These are phyloP conservation scores for Crucihimalaya himalaica DNA, from an alignment of 345 rosid genomes.

Conservation along the genomic window DNA sequence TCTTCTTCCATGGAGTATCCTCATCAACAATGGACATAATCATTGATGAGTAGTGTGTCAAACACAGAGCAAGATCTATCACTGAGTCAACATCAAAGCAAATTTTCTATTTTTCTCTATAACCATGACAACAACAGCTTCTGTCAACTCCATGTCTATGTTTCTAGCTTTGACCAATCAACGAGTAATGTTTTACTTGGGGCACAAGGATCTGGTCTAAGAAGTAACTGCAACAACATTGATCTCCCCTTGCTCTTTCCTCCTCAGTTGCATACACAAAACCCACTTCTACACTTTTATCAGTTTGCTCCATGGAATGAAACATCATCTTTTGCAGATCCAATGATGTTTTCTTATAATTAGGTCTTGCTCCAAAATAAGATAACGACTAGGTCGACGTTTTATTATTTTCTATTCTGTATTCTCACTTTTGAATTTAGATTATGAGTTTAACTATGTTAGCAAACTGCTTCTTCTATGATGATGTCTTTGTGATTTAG, in stretches of 20 bases:
- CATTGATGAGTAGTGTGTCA: neutral
- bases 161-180: neutral
- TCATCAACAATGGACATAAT: neutral
- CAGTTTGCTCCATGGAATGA: neutral
- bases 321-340: neutral
- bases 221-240: neutral
- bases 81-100: neutral
- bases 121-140: neutral
- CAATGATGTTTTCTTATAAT: neutral
- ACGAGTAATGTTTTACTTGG: neutral
- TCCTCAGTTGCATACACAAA: constrained; percentile 14
- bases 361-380: neutral
- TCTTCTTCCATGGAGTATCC: neutral
- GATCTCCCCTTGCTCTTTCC: neutral
- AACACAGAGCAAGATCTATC: neutral
- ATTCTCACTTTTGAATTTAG: neutral
- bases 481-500: no score
- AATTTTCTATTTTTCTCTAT: neutral
- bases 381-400: neutral
- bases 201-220: neutral
- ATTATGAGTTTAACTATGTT: neutral
- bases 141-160: neutral
- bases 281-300: neutral
- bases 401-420: neutral
- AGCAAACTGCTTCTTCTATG: no score